phyloP scores from a whole-genome alignment of 2,329 filamentous ascomycete species.

The Monosporascus sp. region DNA sequence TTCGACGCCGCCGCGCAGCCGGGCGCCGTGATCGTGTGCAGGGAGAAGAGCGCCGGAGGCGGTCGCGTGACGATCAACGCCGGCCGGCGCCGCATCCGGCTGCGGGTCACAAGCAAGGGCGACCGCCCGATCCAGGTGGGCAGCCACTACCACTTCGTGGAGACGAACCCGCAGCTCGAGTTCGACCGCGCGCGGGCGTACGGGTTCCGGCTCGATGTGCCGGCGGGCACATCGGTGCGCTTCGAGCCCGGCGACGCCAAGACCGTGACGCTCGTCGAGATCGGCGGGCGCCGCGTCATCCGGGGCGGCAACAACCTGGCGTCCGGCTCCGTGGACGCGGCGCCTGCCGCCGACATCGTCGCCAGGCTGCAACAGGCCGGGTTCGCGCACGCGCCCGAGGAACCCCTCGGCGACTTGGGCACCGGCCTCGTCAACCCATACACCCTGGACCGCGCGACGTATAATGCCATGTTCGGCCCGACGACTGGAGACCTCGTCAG shows the following conservation, averaged over 20 bases:
- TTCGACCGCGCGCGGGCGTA: constrained; percentile 83
- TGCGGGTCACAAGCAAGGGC: constrained; percentile 79
- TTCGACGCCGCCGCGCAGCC: constrained; percentile 67
- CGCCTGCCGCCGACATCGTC: constrained; percentile 61
- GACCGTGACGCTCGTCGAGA: constrained; percentile 85
- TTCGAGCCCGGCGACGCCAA: constrained; percentile 93
- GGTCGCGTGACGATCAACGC: constrained; percentile 65
- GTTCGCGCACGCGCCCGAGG: constrained; percentile 66
- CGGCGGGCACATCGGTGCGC: constrained; percentile 84
- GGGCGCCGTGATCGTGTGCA: constrained; percentile 67
- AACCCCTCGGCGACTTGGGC: constrained; percentile 50
- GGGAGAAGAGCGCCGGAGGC: constrained; percentile 26
- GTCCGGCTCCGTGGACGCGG: constrained; percentile 62
- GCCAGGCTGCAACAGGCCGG: constrained; percentile 63
- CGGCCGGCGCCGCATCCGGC: constrained; percentile 64
- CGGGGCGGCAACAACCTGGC: constrained; percentile 80
- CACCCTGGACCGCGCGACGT: constrained; percentile 72
- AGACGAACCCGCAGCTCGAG: constrained; percentile 83
- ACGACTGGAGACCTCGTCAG: constrained; percentile 83
- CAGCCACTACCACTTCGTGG: constrained; percentile 93
- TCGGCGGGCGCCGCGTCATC: constrained; percentile 75
- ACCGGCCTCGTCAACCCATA: constrained; percentile 50
- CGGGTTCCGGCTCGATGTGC: constrained; percentile 82
- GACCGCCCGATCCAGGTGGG: constrained; percentile 90
- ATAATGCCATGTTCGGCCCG: constrained; percentile 86